A percentile compares a stretch with the other conserved stretches of the same genome.
Evolutionary conservation across 2,329 filamentous ascomycete genomes (phyloP).

Genomic region (Fonsecaea pedrosoi): DNA sequence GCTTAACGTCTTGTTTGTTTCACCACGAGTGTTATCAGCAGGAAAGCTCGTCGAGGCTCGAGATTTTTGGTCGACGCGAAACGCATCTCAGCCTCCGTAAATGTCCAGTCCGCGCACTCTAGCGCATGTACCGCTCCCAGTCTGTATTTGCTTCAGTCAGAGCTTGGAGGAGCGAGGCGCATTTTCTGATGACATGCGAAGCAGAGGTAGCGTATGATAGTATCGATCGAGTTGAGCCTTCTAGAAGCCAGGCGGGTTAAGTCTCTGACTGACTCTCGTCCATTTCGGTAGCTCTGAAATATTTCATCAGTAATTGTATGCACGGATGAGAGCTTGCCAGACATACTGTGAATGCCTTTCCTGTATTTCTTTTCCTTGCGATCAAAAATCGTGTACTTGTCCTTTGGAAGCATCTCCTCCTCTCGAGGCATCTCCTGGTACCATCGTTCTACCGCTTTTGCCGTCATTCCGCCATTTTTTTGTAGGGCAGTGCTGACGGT

Average conservation of each 20-base stretch:
- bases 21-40: not conserved
- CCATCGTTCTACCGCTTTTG: conserved; percentile 84
- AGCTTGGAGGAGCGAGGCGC: not conserved
- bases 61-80: not conserved
- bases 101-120: not conserved
- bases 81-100: not conserved
- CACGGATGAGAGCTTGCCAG: not conserved
- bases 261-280: conserved; percentile 90
- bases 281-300: conserved; percentile 79
- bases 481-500: conserved; percentile 79
- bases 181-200: not conserved
- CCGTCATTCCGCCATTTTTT: conserved; percentile 71
- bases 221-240: not conserved
- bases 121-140: too few relatives aligned
- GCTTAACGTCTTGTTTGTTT: not conserved
- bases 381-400: conserved; percentile 99
- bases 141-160: not conserved
- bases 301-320: conserved; percentile 27
- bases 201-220: not conserved
- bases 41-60: not conserved
- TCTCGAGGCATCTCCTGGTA: conserved; percentile 95
- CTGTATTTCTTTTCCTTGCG: conserved; percentile 93
- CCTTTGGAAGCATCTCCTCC: conserved; percentile 90
- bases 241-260: conserved; percentile 93
- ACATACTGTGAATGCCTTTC: conserved; percentile 96